These are phyloP conservation scores for Isabelozyma pseudorhagii DNA, from an alignment of 805 yeast genomes.

Conservation along the genomic window DNA sequence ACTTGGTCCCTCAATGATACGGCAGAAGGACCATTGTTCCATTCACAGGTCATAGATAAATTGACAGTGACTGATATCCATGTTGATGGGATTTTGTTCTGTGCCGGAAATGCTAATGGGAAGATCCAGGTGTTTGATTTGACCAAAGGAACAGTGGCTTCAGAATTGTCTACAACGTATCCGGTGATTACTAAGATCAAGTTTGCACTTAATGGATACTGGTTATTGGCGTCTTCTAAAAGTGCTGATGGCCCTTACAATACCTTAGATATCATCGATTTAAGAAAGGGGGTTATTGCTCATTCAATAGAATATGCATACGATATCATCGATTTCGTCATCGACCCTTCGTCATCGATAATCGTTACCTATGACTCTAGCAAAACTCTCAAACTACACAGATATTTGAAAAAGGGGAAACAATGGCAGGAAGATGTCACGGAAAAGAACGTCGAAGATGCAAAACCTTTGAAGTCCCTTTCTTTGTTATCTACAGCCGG, in stretches of 20 bases:
- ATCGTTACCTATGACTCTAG: slow-evolving; percentile 17
- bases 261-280: slow-evolving; percentile 43
- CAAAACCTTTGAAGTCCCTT: slow-evolving; percentile 2
- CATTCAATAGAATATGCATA: slow-evolving; percentile 24
- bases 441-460: slow-evolving; percentile 1
- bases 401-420: slow-evolving; percentile 40
- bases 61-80: slow-evolving; percentile 32
- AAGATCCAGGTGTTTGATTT: slow-evolving; percentile 37
- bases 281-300: slow-evolving; percentile 36
- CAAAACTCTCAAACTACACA: slow-evolving; percentile 23
- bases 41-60: slow-evolving; percentile 6
- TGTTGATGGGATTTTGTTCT: slow-evolving; percentile 48
- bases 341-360: slow-evolving; percentile 36
- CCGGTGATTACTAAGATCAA: slow-evolving; percentile 28
- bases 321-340: slow-evolving; percentile 17
- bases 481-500: slow-evolving; percentile 8
- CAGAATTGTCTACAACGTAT: slow-evolving; percentile 25
- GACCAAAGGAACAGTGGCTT: slow-evolving; percentile 31
- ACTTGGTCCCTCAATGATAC: slow-evolving; percentile 15
- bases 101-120: slow-evolving; percentile 32
- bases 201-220: slow-evolving; percentile 66
- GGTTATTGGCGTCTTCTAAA: slow-evolving; percentile 40
- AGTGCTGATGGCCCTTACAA: slow-evolving; percentile 12
- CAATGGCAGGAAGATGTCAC: slow-evolving; percentile 21
- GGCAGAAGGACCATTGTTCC: slow-evolving; percentile 5